Base-by-base conservation (phyloP, 2,329 filamentous ascomycete genomes). In the Stagonosporopsis chrysanthemi region DNA sequence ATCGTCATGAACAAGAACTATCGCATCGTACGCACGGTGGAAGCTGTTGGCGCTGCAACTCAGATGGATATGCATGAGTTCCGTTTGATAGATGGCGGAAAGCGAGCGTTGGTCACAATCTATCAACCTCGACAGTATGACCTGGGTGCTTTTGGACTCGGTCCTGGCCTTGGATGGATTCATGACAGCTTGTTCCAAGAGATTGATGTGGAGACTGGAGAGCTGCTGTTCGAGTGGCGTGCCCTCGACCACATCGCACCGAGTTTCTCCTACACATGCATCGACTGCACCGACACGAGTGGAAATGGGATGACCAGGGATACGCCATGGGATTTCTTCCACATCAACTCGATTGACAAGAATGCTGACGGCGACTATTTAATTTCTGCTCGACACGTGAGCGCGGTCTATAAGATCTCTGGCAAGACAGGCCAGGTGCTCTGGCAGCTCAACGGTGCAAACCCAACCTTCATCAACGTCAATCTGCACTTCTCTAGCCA, bases 181-280 rank as follows among this genome's bases (percentile, higher is more conserved):
- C 73, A 76, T 55, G 77, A 81, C 56, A 74, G 71, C 19, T 38
- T 79, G 24, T 77, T 81, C 58, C 78, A 81, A 64, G 77, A 79
- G 61, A 63, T 78, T 35, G 72, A 78, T 52, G 67, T 78, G 11
- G 71, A 71, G 15, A 74, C 75, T 4, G 70, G 70, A 44, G 64
- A 77, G 35, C 58, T 78, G 8, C 45, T 78, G 0, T 78, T 78
- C 62, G 67, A 76, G 45, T 78, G 77, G 77, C 58, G 68, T 22
- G 70, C 71, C 5, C 62, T 69, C 11, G 71, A 77, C 28, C 52
- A 64, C 40, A 53, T 64, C 15, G 41, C 50, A 56, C 38, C 68
- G 6, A 57, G 42, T 38, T 52, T 57, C 54, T 57, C 54, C 3
- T 57, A 57, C 31, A 52, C 47, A 19, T 57, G 47, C 48, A 57